These are phyloP conservation scores for Wickerhamomyces rabaulensis DNA, from an alignment of 805 yeast genomes.

Conservation along the genomic window DNA sequence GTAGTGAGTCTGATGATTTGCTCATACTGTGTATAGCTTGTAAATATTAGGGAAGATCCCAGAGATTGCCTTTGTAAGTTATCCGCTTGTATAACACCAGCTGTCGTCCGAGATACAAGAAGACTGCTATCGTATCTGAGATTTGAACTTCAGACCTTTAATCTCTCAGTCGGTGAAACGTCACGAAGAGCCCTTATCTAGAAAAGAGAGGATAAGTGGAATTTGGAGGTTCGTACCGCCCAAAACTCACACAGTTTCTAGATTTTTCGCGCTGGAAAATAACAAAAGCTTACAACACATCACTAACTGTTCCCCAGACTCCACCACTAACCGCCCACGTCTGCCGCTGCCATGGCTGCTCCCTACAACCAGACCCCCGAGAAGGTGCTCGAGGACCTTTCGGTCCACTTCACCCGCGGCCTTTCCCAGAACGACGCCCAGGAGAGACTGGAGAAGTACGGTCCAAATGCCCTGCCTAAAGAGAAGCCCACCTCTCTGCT, in stretches of 20 bases:
- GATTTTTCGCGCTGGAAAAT: neutral
- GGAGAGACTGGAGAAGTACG: constrained; percentile 14
- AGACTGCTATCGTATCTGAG: no score
- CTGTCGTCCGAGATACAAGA: no score
- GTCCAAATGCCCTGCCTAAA: constrained; percentile 28
- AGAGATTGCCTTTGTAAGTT: no score
- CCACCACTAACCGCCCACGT: neutral
- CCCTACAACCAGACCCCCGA: constrained; percentile 8
- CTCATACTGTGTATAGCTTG: neutral
- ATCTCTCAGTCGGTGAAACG: no score
- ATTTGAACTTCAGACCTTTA: no score
- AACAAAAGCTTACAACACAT: neutral
- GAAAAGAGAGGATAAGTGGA: no score
- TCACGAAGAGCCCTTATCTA: no score
- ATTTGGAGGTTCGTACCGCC: no score
- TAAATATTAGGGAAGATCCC: neutral
- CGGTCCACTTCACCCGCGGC: constrained; percentile 11
- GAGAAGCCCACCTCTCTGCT: constrained; percentile 31
- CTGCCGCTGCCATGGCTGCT: constrained; percentile 3
- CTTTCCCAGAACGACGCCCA: constrained; percentile 12
- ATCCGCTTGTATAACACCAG: no score
- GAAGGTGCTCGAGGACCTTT: constrained; percentile 11
- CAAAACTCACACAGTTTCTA: no score
- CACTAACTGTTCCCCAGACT: neutral
- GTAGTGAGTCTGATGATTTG: no score